Base-by-base conservation (phyloP, 2,329 filamentous ascomycete genomes). In the Daldinia sp. region DNA sequence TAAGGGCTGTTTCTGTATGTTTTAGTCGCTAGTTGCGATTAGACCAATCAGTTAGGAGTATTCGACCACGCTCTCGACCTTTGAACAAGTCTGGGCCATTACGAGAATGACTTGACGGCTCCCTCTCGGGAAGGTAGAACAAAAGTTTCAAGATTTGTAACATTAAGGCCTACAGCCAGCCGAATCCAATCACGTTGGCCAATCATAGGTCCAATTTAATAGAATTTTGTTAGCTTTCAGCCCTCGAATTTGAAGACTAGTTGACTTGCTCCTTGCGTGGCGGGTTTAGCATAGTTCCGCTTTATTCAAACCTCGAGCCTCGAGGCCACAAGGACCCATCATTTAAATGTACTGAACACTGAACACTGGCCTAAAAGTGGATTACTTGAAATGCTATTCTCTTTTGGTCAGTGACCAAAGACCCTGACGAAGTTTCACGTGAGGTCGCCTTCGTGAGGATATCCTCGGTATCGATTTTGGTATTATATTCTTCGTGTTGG, bases 21-120 rank as follows among this genome's bases (percentile, higher is more conserved):
- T 39, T 46, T 56, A 63, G 64, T 63, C 41, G 41, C 51, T 33
- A 54, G 12, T 51, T 56, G n/a, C 15, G 12, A 1, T 12, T 48
- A 6, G 30, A 13, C 70, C 70, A 72, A 71, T 72, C 55, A 68
- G 35, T 35, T 33, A 26, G 6, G 28, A 55, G 50, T 1, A 61
- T 68, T 60, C 54, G 39, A 44, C 70, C 70, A 72, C 70, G 70
- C 63, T 68, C 63, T 63, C 37, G 44, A 63, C 2, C 39, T 51
- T 57, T 51, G 54, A 55, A 7, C 48, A 6, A 18, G 62, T 44
- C 41, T 35, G 50, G 42, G 35, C 51, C 35, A 7, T 51, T 15
- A 61, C 26, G 42, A 37, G 26, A 18, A 59, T 33, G 12, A 23
- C 28, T 59, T 15, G 28, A 44, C 30, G 56, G 56, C 39, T 65